A percentile compares a stretch with the other conserved stretches of the same genome.
Evolutionary conservation across 2,329 filamentous ascomycete genomes (phyloP).

Genomic region (Waltergamsia citrina): DNA sequence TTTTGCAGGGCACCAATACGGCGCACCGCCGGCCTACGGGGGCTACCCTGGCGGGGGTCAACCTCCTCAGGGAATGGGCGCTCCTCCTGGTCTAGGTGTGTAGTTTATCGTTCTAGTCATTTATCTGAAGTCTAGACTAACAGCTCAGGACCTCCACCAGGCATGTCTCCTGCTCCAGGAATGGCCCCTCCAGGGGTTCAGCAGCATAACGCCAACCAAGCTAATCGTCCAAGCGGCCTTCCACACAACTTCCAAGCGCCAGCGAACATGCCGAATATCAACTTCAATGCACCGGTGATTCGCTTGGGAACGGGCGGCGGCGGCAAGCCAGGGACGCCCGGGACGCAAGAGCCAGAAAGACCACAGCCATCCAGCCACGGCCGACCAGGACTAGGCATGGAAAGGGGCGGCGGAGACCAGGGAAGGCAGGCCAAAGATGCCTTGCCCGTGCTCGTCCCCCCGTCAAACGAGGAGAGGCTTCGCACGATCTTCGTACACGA

Average conservation of each 20-base stretch:
- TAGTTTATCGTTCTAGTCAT: conserved; percentile 5
- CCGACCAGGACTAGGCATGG: conserved; percentile 47
- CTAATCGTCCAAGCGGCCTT: conserved; percentile 71
- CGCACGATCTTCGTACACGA: conserved; percentile 85
- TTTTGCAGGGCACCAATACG: conserved; percentile 47
- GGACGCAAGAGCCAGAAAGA: conserved; percentile 33
- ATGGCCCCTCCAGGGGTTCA: conserved; percentile 71
- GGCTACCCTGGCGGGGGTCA: conserved; percentile 55
- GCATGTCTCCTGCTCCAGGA: conserved; percentile 72
- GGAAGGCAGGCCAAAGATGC: conserved; percentile 58
- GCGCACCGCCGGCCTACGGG: conserved; percentile 64
- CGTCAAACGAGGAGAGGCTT: conserved; percentile 82
- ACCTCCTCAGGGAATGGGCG: conserved; percentile 58
- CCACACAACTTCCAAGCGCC: conserved; percentile 82
- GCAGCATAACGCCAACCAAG: conserved; percentile 62
- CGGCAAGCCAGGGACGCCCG: conserved; percentile 44
- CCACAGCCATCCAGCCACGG: conserved; percentile 21
- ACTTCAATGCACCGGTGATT: conserved; percentile 95
- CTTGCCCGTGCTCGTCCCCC: conserved; percentile 66
- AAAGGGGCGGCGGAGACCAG: conserved; percentile 56
- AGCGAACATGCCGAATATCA: conserved; percentile 91
- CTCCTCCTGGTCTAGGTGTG: conserved; percentile 77
- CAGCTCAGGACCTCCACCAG: conserved; percentile 61
- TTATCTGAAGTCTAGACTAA: background rate
- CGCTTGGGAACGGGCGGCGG: conserved; percentile 73